Evolutionary conservation across 2,329 filamentous ascomycete species (phyloP), one percentile per base, ranked within the genome.

Genomic region (Cordyceps tenuipes): DNA sequence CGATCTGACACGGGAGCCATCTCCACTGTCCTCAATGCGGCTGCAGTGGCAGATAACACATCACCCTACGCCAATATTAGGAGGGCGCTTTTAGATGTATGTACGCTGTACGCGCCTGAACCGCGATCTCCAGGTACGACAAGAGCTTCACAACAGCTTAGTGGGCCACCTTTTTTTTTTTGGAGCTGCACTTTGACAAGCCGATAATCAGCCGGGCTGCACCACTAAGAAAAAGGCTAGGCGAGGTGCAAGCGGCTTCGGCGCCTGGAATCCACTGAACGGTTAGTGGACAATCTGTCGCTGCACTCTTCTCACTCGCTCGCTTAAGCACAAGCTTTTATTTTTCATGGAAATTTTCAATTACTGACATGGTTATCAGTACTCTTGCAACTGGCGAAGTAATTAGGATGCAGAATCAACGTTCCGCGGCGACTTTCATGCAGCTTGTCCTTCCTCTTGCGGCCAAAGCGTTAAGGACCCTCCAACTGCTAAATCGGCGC

Each of bases 1-100:
- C 79, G 78, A 76, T 88, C 86, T 69, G 83, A 81, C 70, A 83
- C 77, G 75, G 86, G 81, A 78, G 85, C 87, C 88, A 91, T 91
- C 78, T 75, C 79, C 77, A 73, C 76, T 73, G 76, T 74, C 74
- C 76, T 81, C 76, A 79, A 76, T 75, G 74, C 62, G 68, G 71
- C 66, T 69, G 68, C 68, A 70, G 69, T 67, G 69, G 65, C 69
- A 70, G 67, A 66, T 71, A 70, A 72, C 67, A 70, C 73, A 75
- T 76, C 70, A 73, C 71, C 71, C 68, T 63, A 59, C 31, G 23
- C 39, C 44, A 36, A 57, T 9, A 57, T 47, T 62, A 62, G 12
- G 61, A 64, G 64, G 60, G 62, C 67, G 63, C 59, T 66, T 36
- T 36, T 46, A 8, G n/a, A 46, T 57, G 47, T 43, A 70, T 71